Percentiles rank a stretch among this genome's conserved stretches.
These are phyloP conservation scores for Blastocystis sp. DNA, from an alignment of 352 stramenopile species.

Conservation along the genomic window DNA sequence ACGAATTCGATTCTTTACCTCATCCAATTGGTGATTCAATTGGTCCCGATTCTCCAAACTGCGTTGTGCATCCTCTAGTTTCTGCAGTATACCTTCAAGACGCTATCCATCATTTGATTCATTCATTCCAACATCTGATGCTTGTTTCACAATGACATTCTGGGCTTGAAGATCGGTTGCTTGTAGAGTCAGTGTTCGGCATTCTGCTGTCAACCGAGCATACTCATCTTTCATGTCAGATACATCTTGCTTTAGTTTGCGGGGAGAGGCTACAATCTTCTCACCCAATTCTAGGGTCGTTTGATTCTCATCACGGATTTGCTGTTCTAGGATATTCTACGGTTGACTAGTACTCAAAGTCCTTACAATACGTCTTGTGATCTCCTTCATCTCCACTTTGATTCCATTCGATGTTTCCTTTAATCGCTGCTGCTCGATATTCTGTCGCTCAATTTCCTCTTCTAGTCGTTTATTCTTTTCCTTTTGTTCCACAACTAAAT, in stretches of 20 bases:
- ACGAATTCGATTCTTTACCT: not conserved
- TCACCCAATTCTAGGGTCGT: not conserved
- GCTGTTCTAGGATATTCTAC: conserved; percentile 24
- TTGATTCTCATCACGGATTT: conserved; percentile 59
- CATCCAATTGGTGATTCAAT: not conserved
- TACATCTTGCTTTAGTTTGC: conserved; percentile 47
- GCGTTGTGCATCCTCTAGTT: not conserved
- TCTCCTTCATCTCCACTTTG: conserved; percentile 36
- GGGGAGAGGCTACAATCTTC: conserved; percentile 16
- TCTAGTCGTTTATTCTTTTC: conserved; percentile 50
- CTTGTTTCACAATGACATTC: not conserved
- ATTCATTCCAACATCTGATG: not conserved
- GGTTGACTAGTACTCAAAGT: not conserved
- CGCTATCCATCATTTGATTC: not conserved
- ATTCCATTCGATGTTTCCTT: conserved; percentile 48
- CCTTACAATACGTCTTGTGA: conserved; percentile 1
- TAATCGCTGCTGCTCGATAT: conserved; percentile 57
- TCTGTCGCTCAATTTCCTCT: conserved; percentile 41
- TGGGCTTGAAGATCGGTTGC: conserved; percentile 14
- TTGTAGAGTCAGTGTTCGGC: conserved; percentile 10
- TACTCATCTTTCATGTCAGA: conserved; percentile 37
- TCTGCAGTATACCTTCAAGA: not conserved
- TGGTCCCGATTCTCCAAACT: not conserved
- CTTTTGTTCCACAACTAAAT: conserved; percentile 29
- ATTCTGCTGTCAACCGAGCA: conserved; percentile 25